A percentile compares a stretch with the other conserved stretches of the same genome.
These are phyloP conservation scores for Nephromyces sp. DNA, from an alignment of 169 alveolate genomes.

Conservation along the genomic window DNA sequence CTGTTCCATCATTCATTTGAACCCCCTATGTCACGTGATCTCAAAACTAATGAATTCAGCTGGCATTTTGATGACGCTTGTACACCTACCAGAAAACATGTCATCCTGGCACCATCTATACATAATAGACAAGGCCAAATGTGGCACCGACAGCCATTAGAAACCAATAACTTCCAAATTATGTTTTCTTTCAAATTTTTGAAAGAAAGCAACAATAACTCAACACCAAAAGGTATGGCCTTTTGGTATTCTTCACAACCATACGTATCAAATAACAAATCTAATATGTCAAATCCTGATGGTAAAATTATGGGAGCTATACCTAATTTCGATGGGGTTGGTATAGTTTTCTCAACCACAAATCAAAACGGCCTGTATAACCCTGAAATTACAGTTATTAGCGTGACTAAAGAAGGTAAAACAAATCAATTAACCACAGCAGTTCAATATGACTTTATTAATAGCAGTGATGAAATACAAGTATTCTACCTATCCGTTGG, in stretches of 20 bases:
- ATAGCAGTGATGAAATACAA: no score
- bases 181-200: constrained; percentile 39
- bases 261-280: constrained; percentile 11
- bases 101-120: constrained; percentile 46
- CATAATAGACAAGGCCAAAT: constrained; percentile 48
- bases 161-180: constrained; percentile 44
- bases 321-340: no score
- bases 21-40: neutral
- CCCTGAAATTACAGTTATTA: no score
- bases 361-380: no score
- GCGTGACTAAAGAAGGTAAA: no score
- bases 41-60: neutral
- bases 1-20: neutral
- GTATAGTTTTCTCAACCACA: no score
- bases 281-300: no score
- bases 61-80: neutral
- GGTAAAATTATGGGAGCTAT: no score
- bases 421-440: no score
- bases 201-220: constrained; percentile 9
- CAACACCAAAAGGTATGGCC: constrained; percentile 45
- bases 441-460: no score
- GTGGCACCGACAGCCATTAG: constrained; percentile 44
- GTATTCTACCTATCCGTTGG: no score
- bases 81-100: constrained; percentile 38
- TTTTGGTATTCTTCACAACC: constrained; percentile 48